Percentiles rank a stretch among this genome's conserved stretches.
Conservation (phyloP, 208 protist genomes). For the Leishmania martiniquensis region DNA sequence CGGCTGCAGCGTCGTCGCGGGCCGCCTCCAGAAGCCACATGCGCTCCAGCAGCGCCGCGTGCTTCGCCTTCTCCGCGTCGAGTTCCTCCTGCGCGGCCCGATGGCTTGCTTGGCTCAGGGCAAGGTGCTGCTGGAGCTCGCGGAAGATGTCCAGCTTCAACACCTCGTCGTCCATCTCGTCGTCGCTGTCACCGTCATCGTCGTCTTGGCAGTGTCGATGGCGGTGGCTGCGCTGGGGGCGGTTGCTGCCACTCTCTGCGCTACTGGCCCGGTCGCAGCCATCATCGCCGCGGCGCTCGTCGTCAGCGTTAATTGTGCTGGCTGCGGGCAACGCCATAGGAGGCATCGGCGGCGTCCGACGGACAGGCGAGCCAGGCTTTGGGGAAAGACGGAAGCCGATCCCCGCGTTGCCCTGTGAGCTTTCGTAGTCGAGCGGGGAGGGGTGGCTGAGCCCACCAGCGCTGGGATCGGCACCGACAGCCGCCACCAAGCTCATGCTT, state of each 20-base stretch:
- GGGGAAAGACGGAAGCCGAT: constrained; percentile 18
- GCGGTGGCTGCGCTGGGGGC: not conserved
- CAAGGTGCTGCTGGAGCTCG: constrained; percentile 51
- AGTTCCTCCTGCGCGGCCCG: constrained; percentile 46
- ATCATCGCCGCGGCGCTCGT: constrained; percentile 12
- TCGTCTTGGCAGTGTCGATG: not conserved
- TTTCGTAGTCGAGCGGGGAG: constrained; percentile 17
- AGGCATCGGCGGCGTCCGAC: constrained; percentile 23
- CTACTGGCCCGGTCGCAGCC: constrained; percentile 1
- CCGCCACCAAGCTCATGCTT: not conserved
- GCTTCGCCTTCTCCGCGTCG: constrained; percentile 54
- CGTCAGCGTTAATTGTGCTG: not conserved
- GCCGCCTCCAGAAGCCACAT: constrained; percentile 75
- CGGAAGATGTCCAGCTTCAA: constrained; percentile 28
- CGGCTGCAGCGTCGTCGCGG: constrained; percentile 44
- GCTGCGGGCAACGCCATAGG: constrained; percentile 30
- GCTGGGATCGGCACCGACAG: not conserved
- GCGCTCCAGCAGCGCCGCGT: constrained; percentile 63
- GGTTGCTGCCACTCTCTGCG: constrained; percentile 8
- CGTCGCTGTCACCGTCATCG: constrained; percentile 26
- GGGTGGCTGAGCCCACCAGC: constrained; percentile 12
- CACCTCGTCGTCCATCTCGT: constrained; percentile 26
- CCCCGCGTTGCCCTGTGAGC: constrained; percentile 9
- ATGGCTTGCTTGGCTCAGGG: constrained; percentile 41
- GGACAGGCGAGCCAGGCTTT: constrained; percentile 22